phyloP scores from a whole-genome alignment of 768 basidiomycete genomes.

The Psilocybe cyanescens region DNA sequence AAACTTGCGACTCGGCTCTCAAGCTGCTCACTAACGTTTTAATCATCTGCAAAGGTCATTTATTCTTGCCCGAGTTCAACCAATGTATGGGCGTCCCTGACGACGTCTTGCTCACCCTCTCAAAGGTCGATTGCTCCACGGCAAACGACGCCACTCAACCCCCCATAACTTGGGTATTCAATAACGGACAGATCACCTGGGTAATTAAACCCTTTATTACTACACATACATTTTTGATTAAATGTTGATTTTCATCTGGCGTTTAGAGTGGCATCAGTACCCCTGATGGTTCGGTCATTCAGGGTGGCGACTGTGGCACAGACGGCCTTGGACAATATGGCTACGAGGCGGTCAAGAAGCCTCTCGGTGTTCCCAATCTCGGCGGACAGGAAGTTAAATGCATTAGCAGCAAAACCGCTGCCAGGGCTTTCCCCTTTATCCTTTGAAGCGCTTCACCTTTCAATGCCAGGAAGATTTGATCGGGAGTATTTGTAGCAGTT shows the following conservation, averaged over 20 bases:
- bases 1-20: too few relatives aligned
- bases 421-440: slow-evolving; percentile 7
- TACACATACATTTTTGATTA: neutral
- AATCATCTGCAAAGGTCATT: neutral
- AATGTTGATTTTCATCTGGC: neutral
- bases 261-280: slow-evolving; percentile 5
- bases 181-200: slow-evolving; percentile 6
- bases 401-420: slow-evolving; percentile 9
- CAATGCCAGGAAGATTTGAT: too few relatives aligned
- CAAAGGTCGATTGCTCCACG: slow-evolving; percentile 1
- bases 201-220: neutral
- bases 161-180: slow-evolving; percentile 1
- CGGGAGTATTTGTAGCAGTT: neutral
- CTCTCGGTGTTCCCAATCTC: slow-evolving; percentile 6
- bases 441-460: neutral
- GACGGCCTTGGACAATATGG: slow-evolving; percentile 9
- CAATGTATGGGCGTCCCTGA: slow-evolving; percentile 9
- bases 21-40: too few relatives aligned
- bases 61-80: slow-evolving; percentile 5
- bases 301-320: slow-evolving; percentile 10
- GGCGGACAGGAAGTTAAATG: slow-evolving; percentile 10
- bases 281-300: slow-evolving; percentile 3
- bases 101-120: slow-evolving; percentile 1
- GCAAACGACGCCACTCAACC: slow-evolving; percentile 6
- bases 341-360: slow-evolving; percentile 11